Evolutionary conservation across 805 yeast species (phyloP).

Genomic region (Schwanniomyces yamadae): DNA sequence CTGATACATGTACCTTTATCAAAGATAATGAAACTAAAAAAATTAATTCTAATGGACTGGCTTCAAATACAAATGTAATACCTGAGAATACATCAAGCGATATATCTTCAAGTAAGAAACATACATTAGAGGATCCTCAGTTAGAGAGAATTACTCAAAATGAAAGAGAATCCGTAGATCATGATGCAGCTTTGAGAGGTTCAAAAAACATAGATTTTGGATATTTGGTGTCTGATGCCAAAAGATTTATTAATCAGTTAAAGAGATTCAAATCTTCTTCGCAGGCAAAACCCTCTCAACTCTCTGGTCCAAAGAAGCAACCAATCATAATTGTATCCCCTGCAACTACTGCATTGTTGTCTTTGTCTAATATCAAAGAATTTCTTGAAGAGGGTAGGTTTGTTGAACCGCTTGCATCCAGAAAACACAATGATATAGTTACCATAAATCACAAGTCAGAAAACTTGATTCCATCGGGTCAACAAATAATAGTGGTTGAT

Average conservation of each 20-base stretch:
- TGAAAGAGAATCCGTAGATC: conserved; percentile 56
- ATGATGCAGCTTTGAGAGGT: conserved; percentile 64
- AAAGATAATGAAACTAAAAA: conserved; percentile 12
- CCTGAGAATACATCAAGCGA: not conserved
- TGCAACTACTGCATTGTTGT: conserved; percentile 42
- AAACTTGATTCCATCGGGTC: conserved; percentile 48
- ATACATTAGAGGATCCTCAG: conserved; percentile 46
- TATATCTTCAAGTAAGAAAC: conserved; percentile 17
- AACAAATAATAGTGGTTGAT: conserved; percentile 78
- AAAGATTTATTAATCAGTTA: conserved; percentile 52
- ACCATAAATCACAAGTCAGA: conserved; percentile 57
- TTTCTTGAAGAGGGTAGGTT: conserved; percentile 69
- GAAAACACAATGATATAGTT: conserved; percentile 40
- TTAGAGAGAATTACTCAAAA: conserved; percentile 44
- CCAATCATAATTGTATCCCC: conserved; percentile 47
- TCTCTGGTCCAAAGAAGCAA: conserved; percentile 27
- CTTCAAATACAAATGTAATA: not conserved
- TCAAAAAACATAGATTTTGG: conserved; percentile 64
- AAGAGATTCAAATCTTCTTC: conserved; percentile 29
- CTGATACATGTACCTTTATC: conserved; percentile 54
- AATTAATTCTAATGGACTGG: not conserved
- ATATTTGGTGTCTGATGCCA: conserved; percentile 67
- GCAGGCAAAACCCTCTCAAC: conserved; percentile 7
- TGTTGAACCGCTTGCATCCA: conserved; percentile 49
- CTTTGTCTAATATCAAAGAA: conserved; percentile 40